Evolutionary conservation across 768 basidiomycete species (phyloP).

Genomic region (Russula emetica): DNA sequence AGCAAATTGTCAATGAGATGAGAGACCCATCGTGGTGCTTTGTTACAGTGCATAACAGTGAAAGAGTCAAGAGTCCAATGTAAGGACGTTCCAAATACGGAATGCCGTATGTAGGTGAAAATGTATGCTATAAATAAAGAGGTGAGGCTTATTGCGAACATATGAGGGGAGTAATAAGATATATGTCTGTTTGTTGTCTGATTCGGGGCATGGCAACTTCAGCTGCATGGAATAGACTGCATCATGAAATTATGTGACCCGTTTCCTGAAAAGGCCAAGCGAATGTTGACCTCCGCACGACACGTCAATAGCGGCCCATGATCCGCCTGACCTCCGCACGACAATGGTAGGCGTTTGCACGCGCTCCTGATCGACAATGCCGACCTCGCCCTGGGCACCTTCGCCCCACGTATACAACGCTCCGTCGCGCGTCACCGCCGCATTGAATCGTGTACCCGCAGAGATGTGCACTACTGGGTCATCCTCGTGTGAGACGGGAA

Average conservation of each 20-base stretch:
- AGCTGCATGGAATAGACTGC: neutral
- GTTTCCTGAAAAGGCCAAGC: constrained; percentile 38
- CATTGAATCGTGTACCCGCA: constrained; percentile 67
- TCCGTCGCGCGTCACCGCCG: constrained; percentile 63
- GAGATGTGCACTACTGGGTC: constrained; percentile 66
- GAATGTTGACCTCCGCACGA: constrained; percentile 81
- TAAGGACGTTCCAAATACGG: neutral
- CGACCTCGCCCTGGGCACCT: constrained; percentile 73
- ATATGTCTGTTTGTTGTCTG: constrained; percentile 2
- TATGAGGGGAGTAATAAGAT: constrained; percentile 22
- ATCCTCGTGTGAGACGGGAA: constrained; percentile 47
- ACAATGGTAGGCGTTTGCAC: constrained; percentile 61
- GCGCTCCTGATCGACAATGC: constrained; percentile 49
- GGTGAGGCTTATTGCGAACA: constrained; percentile 11
- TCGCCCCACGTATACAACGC: constrained; percentile 76
- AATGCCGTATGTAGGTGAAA: neutral
- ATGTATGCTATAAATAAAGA: constrained; percentile 4
- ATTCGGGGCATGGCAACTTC: neutral
- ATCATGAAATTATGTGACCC: constrained; percentile 14
- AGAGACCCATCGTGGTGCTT: neutral
- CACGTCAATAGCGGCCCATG: constrained; percentile 60
- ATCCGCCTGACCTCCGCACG: constrained; percentile 68
- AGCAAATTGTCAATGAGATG: neutral
- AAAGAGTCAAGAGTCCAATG: constrained; percentile 3
- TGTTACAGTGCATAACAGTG: constrained; percentile 4